A percentile compares a stretch with the other conserved stretches of the same genome.
Conservation (phyloP, 2,329 filamentous ascomycete species). For the Pseudogymnoascus sp. region DNA sequence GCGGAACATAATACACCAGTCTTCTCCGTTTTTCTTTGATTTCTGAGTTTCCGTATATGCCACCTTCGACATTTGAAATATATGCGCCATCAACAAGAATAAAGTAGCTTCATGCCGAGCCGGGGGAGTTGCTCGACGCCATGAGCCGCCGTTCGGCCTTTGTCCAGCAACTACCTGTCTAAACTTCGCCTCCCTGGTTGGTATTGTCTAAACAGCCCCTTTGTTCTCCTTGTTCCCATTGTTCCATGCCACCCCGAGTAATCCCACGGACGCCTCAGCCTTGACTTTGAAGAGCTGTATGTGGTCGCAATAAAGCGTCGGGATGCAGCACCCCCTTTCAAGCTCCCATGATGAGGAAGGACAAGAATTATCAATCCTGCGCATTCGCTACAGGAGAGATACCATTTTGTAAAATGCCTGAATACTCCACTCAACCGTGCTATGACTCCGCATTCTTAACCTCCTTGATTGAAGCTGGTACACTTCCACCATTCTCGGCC, state of each 20-base stretch:
- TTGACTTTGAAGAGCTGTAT: not conserved
- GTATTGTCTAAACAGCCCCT: not conserved
- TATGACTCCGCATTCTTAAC: constrained; percentile 37
- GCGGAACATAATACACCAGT: not conserved
- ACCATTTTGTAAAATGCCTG: not conserved
- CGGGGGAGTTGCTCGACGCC: not conserved
- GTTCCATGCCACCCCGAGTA: not conserved
- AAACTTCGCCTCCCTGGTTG: not conserved
- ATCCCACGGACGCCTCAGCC: not conserved
- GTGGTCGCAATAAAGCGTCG: not conserved
- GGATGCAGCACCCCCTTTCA: not conserved
- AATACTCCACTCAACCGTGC: not conserved
- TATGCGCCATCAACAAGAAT: not conserved
- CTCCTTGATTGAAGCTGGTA: constrained; percentile 58
- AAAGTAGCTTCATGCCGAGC: constrained; percentile 43
- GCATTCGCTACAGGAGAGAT: not conserved
- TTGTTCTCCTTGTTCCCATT: not conserved
- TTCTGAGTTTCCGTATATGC: not conserved
- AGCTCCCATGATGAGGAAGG: not conserved
- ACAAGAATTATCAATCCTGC: not conserved
- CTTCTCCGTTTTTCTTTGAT: not conserved
- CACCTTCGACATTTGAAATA: not conserved
- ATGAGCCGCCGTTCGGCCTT: not conserved
- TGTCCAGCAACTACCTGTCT: not conserved
- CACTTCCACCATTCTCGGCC: constrained; percentile 36